Percentiles rank a stretch among this genome's conserved stretches.
phyloP scores from a whole-genome alignment of 208 protist species.

The Wallacemonas sp. region DNA sequence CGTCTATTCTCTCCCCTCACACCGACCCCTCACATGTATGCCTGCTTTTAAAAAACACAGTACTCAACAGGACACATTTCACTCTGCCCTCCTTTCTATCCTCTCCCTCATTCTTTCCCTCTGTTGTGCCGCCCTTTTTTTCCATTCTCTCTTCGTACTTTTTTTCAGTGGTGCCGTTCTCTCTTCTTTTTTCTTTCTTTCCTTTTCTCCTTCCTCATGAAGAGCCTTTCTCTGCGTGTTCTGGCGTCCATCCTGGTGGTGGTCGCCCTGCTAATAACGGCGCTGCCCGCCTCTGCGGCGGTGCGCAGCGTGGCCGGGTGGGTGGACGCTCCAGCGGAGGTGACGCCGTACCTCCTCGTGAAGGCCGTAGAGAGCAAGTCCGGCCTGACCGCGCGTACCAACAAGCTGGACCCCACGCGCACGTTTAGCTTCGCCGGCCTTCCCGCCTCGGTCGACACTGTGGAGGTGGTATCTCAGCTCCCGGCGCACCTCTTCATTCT shows the following conservation, averaged over 20 bases:
- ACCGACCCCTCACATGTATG: too few species aligned
- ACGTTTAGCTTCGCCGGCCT: slow-evolving; percentile 70
- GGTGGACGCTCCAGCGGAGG: slow-evolving; percentile 40
- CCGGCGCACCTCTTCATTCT: slow-evolving; percentile 41
- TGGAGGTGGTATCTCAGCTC: slow-evolving; percentile 51
- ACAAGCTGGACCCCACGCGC: slow-evolving; percentile 51
- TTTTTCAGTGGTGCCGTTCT: background rate
- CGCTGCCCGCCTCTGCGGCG: background rate
- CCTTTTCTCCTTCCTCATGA: background rate
- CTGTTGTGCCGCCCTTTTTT: too few species aligned
- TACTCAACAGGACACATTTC: too few species aligned
- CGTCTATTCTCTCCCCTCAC: too few species aligned
- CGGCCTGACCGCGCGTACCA: slow-evolving; percentile 57
- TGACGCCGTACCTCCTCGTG: slow-evolving; percentile 56
- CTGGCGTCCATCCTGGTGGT: slow-evolving; percentile 7
- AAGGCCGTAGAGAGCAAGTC: slow-evolving; percentile 56
- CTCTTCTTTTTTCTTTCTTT: slow-evolving; percentile 13
- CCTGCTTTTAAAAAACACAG: too few species aligned
- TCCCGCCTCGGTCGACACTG: slow-evolving; percentile 30
- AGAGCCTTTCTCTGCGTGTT: background rate
- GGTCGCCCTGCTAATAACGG: slow-evolving; percentile 18
- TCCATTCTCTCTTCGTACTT: background rate
- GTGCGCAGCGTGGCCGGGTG: slow-evolving; percentile 44
- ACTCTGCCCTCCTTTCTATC: too few species aligned
- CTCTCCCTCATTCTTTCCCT: too few species aligned